These are phyloP conservation scores for Tylopilus felleus DNA, from an alignment of 768 basidiomycete species.

Conservation along the genomic window DNA sequence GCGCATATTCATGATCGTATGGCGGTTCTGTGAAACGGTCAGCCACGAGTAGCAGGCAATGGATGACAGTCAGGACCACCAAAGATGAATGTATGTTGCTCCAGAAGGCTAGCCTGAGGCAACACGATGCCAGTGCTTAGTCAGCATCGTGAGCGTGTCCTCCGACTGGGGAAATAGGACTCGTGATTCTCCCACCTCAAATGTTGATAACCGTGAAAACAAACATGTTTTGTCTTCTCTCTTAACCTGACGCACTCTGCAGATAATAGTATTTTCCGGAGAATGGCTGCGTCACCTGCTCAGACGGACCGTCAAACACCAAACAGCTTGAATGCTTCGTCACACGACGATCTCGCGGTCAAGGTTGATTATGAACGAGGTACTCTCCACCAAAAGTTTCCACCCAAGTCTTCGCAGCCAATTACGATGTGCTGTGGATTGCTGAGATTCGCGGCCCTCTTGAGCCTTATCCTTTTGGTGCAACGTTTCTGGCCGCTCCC, in stretches of 20 bases:
- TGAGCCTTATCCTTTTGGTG: constrained; percentile 9
- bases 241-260: neutral
- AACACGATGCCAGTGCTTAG: too few species aligned
- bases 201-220: neutral
- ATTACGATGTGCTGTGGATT: neutral
- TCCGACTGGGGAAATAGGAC: neutral
- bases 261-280: neutral
- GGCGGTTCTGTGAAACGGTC: too few species aligned
- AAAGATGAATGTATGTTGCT: too few species aligned
- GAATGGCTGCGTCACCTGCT: neutral
- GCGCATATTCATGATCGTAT: too few species aligned
- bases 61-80: too few species aligned
- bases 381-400: neutral
- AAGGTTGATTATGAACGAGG: constrained; percentile 16
- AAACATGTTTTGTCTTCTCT: neutral
- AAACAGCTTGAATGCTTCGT: neutral
- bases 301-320: neutral
- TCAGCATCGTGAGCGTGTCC: neutral
- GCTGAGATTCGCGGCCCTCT: constrained; percentile 1
- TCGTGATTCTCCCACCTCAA: neutral
- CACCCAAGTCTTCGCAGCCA: neutral
- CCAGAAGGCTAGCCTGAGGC: too few species aligned
- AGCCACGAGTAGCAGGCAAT: too few species aligned
- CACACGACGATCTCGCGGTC: neutral
- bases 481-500: constrained; percentile 5